Conservation (phyloP, 2,329 filamentous ascomycete genomes). For the Colletotrichum sp. region DNA sequence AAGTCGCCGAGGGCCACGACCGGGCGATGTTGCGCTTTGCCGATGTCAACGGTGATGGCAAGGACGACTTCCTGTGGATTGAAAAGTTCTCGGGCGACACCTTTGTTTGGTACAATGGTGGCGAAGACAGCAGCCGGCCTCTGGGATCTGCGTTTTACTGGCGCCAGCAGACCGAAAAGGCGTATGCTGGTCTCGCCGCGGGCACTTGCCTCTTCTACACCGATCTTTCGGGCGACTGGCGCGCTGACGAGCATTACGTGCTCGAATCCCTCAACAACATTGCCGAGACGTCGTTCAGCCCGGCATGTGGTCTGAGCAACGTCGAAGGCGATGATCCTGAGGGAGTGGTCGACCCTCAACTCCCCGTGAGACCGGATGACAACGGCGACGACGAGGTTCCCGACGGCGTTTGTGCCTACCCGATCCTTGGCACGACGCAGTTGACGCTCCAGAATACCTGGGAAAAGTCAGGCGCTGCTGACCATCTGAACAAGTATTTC, state of each 20-base stretch:
- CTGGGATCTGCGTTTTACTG: not conserved
- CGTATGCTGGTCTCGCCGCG: not conserved
- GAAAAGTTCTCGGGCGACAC: conserved; percentile 39
- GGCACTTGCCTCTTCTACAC: not conserved
- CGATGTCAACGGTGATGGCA: conserved; percentile 42
- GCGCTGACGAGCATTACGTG: not conserved
- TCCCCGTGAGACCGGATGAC: not conserved
- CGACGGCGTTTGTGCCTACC: not conserved
- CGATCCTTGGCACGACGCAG: not conserved
- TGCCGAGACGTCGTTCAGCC: not conserved
- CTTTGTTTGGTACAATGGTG: conserved; percentile 33
- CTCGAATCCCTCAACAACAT: not conserved
- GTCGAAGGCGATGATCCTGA: not conserved
- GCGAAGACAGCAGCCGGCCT: not conserved
- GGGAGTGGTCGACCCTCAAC: not conserved
- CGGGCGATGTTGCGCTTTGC: conserved; percentile 40
- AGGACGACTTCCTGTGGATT: conserved; percentile 37
- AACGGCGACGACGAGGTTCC: not conserved
- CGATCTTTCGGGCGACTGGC: not conserved
- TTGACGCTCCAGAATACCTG: fast-evolving
- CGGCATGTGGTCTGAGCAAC: not conserved
- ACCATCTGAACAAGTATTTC: not conserved
- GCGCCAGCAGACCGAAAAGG: not conserved
- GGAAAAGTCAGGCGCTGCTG: not conserved
- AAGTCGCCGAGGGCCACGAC: conserved; percentile 32